A percentile compares a stretch with the other conserved stretches of the same genome.
Evolutionary conservation across 2,329 filamentous ascomycete species (phyloP).

Genomic region (Fusarium lateritium): DNA sequence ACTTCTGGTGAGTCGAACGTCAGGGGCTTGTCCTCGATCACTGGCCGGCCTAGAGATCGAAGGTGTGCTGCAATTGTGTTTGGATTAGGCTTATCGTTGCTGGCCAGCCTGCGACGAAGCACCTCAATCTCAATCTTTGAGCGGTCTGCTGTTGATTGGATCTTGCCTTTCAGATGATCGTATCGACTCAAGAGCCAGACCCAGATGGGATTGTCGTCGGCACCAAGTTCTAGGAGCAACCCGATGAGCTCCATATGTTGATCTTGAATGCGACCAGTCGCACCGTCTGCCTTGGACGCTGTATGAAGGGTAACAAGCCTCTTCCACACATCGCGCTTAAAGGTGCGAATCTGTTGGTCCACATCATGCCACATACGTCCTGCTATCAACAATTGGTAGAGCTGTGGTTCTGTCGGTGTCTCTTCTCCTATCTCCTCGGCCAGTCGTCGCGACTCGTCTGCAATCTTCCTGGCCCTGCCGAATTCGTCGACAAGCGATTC

Average conservation of each 20-base stretch:
- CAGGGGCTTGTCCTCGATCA: conserved; percentile 70
- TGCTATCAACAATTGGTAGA: conserved; percentile 89
- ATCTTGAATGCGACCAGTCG: conserved; percentile 75
- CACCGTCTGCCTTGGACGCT: conserved; percentile 63
- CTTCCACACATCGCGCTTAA: conserved; percentile 93
- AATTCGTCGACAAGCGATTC: conserved; percentile 91
- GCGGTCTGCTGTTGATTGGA: conserved; percentile 84
- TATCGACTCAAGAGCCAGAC: conserved; percentile 93
- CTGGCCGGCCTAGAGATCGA: conserved; percentile 78
- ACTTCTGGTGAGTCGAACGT: conserved; percentile 85
- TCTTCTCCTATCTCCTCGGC: conserved; percentile 69
- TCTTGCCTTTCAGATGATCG: conserved; percentile 89
- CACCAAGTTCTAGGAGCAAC: conserved; percentile 91
- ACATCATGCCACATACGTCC: conserved; percentile 97
- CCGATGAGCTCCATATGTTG: conserved; percentile 92
- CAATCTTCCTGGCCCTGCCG: conserved; percentile 83
- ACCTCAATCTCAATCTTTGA: conserved; percentile 94
- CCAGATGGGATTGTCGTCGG: conserved; percentile 97
- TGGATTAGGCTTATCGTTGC: conserved; percentile 77
- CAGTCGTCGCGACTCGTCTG: conserved; percentile 81
- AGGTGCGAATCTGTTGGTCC: conserved; percentile 85
- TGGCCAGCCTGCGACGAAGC: conserved; percentile 83
- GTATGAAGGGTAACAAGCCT: conserved; percentile 79
- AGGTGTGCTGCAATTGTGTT: conserved; percentile 82
- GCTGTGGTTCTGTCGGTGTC: conserved; percentile 80